Base-by-base conservation (phyloP, 2,329 filamentous ascomycete genomes). In the Colletotrichum echinochloae region DNA sequence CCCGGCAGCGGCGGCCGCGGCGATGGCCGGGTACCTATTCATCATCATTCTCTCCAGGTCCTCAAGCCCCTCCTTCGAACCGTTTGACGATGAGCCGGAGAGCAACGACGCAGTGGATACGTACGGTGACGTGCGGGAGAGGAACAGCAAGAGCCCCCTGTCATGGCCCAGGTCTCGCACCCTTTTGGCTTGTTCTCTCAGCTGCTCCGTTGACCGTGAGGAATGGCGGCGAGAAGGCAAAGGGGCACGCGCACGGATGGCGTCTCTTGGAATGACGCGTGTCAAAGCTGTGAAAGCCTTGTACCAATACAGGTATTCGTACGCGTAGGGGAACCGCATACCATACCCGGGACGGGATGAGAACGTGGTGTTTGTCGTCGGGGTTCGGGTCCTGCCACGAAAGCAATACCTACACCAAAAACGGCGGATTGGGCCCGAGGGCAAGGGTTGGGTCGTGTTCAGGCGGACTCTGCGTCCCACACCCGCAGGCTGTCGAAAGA, bases 91-190 rank as follows among this genome's bases (percentile, higher is more conserved):
- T 61, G 64, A 56, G 56, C 12, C 64, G 48, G 48, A n/a, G 23
- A n/a, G 18, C 39, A 68, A 51, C 28, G 52, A 68, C 65, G 16
- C 52, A 30, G 60, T 65, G 37, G 60, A 65, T 60, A 69, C 61
- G 49, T 49, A 39, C 39, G 51, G 51, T 37, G 56, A n/a, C 28
- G 37, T 20, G 33, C 33, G 18, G 28, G 28, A 39, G 14, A 55
- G 23, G 14, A 6, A 37, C 20, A 48, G 56, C 30, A 35, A 37
- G 44, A 33, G 16, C n/a, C n/a, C 28, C n/a, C 41, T n/a, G 41
- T 44, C n/a, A 11, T 35, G 46, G 30, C 30, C n/a, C n/a, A 16
- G 28, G 60, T n/a, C n/a, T n/a, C n/a, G n/a, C n/a, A n/a, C n/a
- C n/a, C n/a, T n/a, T n/a, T n/a, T n/a, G n/a, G n/a, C n/a, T n/a